Evolutionary conservation across 805 yeast genomes (phyloP).

Genomic region (Isabelozyma rhagii): DNA sequence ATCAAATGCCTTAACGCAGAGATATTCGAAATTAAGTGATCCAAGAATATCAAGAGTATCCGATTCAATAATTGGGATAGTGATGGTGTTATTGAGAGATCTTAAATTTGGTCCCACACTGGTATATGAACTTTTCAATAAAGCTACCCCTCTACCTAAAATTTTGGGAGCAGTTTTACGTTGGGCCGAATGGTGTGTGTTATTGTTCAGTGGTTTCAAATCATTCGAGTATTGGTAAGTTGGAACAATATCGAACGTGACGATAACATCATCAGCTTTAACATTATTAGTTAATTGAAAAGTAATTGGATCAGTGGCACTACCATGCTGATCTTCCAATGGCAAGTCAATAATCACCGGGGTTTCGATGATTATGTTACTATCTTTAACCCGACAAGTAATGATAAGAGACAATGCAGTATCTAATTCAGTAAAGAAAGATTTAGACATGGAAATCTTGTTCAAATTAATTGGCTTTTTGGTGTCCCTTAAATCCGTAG

Average conservation of each 20-base stretch:
- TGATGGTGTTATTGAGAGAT: constrained; percentile 61
- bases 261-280: constrained; percentile 49
- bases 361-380: constrained; percentile 41
- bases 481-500: constrained; percentile 68
- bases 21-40: constrained; percentile 67
- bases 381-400: constrained; percentile 30
- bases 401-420: constrained; percentile 80
- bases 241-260: constrained; percentile 86
- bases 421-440: constrained; percentile 79
- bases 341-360: constrained; percentile 76
- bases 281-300: constrained; percentile 54
- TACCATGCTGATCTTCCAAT: constrained; percentile 68
- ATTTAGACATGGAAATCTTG: constrained; percentile 70
- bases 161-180: constrained; percentile 17
- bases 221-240: constrained; percentile 59
- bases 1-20: constrained; percentile 66
- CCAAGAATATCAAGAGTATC: constrained; percentile 76
- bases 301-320: constrained; percentile 69
- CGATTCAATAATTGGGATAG: constrained; percentile 74
- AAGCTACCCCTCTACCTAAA: constrained; percentile 82
- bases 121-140: constrained; percentile 58
- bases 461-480: constrained; percentile 64
- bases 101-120: constrained; percentile 66
- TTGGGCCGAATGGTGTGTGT: neutral
- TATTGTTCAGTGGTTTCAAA: constrained; percentile 7